phyloP scores from a whole-genome alignment of 2,329 filamentous ascomycete genomes.

The Ophiocordyceps robertsii region DNA sequence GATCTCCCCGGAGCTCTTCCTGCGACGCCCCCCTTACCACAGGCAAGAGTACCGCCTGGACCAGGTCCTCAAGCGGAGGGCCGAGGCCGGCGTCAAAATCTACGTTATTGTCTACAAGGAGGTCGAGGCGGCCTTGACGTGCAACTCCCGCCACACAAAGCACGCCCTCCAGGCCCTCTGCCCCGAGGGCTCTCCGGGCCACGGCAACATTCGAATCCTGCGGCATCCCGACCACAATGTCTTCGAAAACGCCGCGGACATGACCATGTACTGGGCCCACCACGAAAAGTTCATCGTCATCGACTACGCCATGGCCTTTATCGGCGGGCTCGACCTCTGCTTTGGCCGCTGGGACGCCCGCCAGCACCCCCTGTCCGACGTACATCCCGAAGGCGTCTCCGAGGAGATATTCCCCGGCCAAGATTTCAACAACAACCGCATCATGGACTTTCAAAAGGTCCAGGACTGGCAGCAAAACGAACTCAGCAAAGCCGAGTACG shows the following conservation, averaged over 20 bases:
- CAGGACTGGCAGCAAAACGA: conserved; percentile 89
- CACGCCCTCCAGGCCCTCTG: conserved; percentile 69
- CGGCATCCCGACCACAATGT: conserved; percentile 93
- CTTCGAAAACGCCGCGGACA: conserved; percentile 83
- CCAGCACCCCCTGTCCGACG: conserved; percentile 75
- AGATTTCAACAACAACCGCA: conserved; percentile 94
- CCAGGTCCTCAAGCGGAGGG: conserved; percentile 71
- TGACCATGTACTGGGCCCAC: conserved; percentile 97
- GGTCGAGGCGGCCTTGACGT: conserved; percentile 67
- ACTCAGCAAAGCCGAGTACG: conserved; percentile 78
- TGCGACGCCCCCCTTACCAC: conserved; percentile 69
- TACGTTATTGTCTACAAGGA: conserved; percentile 90
- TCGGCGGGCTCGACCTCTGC: conserved; percentile 87
- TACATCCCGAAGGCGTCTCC: conserved; percentile 69
- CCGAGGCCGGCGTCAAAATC: conserved; percentile 88
- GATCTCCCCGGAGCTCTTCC: conserved; percentile 78
- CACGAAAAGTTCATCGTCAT: conserved; percentile 97
- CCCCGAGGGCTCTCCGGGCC: conserved; percentile 65
- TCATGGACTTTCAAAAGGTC: conserved; percentile 91
- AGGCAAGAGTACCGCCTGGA: conserved; percentile 84
- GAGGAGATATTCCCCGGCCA: conserved; percentile 90
- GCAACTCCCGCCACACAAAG: conserved; percentile 89
- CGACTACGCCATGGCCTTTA: conserved; percentile 82
- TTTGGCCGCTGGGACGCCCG: conserved; percentile 89
- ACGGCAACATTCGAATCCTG: conserved; percentile 81